Conservation (phyloP, 257 asterid genomes). For the Thymus quinquecostatus region DNA sequence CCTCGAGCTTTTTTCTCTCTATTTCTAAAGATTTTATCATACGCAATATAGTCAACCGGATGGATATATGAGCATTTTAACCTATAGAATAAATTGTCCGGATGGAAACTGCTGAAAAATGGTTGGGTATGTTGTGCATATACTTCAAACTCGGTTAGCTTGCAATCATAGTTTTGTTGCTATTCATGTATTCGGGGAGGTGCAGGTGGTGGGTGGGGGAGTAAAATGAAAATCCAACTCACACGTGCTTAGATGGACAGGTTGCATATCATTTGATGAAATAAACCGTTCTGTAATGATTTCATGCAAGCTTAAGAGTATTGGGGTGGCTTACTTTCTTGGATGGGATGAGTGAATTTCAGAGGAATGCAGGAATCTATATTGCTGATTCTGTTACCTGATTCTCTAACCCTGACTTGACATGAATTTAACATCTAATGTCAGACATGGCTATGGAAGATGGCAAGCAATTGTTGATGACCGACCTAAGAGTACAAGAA, state of each 20-base stretch:
- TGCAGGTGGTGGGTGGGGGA: too few species aligned
- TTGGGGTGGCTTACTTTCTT: slow-evolving; percentile 1
- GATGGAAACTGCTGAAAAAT: slow-evolving; percentile 22
- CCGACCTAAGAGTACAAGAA: slow-evolving; percentile 81
- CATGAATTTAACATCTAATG: slow-evolving; percentile 33
- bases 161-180: slow-evolving; percentile 6
- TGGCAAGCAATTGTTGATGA: slow-evolving; percentile 99
- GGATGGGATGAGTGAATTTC: neutral
- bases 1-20: slow-evolving; percentile 21
- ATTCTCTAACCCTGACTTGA: slow-evolving; percentile 10
- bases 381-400: neutral
- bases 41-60: slow-evolving; percentile 14
- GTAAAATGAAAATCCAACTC: neutral
- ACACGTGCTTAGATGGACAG: slow-evolving; percentile 10
- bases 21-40: slow-evolving; percentile 16
- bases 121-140: slow-evolving; percentile 8
- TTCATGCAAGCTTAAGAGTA: slow-evolving; percentile 20
- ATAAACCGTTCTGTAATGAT: slow-evolving; percentile 13
- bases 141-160: slow-evolving; percentile 17
- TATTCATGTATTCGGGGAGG: neutral
- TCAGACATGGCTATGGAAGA: slow-evolving; percentile 96
- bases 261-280: slow-evolving; percentile 23
- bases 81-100: slow-evolving; percentile 1
- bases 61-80: slow-evolving; percentile 14
- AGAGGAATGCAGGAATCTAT: neutral